Base-by-base conservation (phyloP, 495 filamentous ascomycete species). In the Penicillium arizonense region DNA sequence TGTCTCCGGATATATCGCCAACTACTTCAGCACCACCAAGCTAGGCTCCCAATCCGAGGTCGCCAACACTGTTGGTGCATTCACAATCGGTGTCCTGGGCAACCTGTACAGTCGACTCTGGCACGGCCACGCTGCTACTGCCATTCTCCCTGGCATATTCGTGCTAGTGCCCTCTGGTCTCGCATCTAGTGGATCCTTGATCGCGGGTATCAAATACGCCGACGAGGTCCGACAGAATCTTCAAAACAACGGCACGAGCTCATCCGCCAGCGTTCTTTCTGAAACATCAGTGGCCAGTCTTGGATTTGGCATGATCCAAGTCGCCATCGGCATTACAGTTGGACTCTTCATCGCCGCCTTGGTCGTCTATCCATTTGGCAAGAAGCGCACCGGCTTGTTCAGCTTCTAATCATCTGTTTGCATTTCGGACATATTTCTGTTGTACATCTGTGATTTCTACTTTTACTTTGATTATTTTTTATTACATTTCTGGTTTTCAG, bases 121-220 rank as follows among this genome's bases (percentile, higher is more conserved):
- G 65, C 87, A 91, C 67, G 90, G 89, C 6, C 82, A 96, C 12
- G 91, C 93, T 2, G 91, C 91, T 2, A 89, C 89, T 1, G 88
- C 89, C n/a, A 87, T 97, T 64, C 69, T 97, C 0, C 93, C 93
- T 0, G 92, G 87, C 34, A 96, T 97, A 56, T 96, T 96, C 62
- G 91, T 97, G 11, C 90, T 94, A 48, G 93, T 97, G 6, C 93
- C 93, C 1, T 91, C 86, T 5, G 92, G 91, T 5, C 77, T 97
- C 14, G 89, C 93, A 0, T 91, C 90, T 3, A 82, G 81, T 44
- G 93, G 91, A 4, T 88, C 85, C 11, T 70, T 97, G 50, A 74
- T 97, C 10, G 81, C 82, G 12, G 93, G 93, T 16, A 70, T 97
- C 16, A 81, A 81, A 47, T 87, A 83, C 24, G 91, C 91, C 12